Conservation (phyloP, 306 rosid genomes). For the Phaseolus lunatus region DNA sequence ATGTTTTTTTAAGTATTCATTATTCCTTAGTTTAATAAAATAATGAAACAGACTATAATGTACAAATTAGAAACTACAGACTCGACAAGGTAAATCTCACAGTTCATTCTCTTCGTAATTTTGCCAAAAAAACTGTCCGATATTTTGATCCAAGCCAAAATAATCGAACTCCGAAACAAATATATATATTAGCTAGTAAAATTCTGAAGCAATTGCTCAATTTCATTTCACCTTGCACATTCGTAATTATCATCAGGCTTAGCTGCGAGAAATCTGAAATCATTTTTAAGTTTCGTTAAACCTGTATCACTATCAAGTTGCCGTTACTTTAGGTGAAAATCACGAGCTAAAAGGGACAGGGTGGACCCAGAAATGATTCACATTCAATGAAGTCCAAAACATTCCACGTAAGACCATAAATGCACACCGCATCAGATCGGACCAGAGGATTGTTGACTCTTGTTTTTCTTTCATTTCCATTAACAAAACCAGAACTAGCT, state of each 20-base stretch:
- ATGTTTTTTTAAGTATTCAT: not conserved
- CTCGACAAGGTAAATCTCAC: slow-evolving; percentile 4
- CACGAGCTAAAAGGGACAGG: slow-evolving; percentile 7
- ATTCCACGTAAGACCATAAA: not conserved
- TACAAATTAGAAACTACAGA: not conserved
- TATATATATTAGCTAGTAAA: slow-evolving; percentile 9
- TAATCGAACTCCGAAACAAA: not conserved
- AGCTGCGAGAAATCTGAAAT: not conserved
- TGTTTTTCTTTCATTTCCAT: not conserved
- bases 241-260: not conserved
- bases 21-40: not conserved
- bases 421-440: slow-evolving; percentile 4
- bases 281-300: not conserved
- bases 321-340: not conserved
- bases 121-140: not conserved
- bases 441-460: not conserved
- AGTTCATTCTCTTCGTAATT: not conserved
- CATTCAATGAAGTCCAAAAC: not conserved
- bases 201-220: not conserved
- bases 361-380: slow-evolving; percentile 1
- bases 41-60: not conserved
- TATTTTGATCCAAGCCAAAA: slow-evolving; percentile 5
- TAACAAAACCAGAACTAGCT: not conserved
- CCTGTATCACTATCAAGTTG: not conserved
- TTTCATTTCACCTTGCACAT: not conserved